Percentiles rank a stretch among this genome's conserved stretches.
Evolutionary conservation across 2,329 filamentous ascomycete species (phyloP).

Genomic region (Colletotrichum tamarilloi): DNA sequence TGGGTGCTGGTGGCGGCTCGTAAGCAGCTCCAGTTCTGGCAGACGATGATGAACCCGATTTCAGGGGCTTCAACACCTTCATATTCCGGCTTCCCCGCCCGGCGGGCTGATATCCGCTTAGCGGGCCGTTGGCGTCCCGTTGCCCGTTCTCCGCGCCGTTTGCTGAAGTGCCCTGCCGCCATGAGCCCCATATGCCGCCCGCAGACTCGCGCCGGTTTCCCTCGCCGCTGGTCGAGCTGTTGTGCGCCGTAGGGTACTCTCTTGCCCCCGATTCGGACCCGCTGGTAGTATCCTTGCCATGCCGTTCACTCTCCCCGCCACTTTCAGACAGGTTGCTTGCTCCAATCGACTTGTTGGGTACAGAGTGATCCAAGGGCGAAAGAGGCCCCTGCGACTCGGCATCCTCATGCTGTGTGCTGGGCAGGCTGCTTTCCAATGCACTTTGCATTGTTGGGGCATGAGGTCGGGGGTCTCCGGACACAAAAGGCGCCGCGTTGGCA

Average conservation of each 20-base stretch:
- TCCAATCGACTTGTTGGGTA: slow-evolving; percentile 46
- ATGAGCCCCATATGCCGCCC: slow-evolving; percentile 76
- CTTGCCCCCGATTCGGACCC: slow-evolving; percentile 28
- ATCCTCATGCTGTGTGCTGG: slow-evolving; percentile 43
- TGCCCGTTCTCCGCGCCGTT: slow-evolving; percentile 63
- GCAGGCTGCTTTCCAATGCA: slow-evolving; percentile 35
- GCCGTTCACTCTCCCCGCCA: slow-evolving; percentile 56
- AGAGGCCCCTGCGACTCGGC: slow-evolving; percentile 41
- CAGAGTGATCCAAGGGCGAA: slow-evolving; percentile 51
- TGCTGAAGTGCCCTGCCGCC: slow-evolving; percentile 68
- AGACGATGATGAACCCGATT: slow-evolving; percentile 63
- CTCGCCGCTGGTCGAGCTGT: slow-evolving; percentile 29
- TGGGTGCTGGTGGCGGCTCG: slow-evolving; percentile 60
- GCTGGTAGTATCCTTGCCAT: slow-evolving; percentile 36
- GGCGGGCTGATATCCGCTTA: slow-evolving; percentile 78
- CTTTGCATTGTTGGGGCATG: slow-evolving; percentile 36
- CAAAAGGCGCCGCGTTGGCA: slow-evolving; percentile 58
- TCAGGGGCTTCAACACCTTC: slow-evolving; percentile 88
- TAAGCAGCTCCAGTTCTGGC: slow-evolving; percentile 62
- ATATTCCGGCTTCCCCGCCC: slow-evolving; percentile 75
- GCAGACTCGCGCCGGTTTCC: slow-evolving; percentile 56
- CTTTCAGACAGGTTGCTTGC: slow-evolving; percentile 55
- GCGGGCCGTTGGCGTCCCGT: slow-evolving; percentile 61
- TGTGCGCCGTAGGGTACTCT: slow-evolving; percentile 5
- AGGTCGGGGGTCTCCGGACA: slow-evolving; percentile 49